phyloP scores from a whole-genome alignment of 2,329 filamentous ascomycete genomes.

The Aspergillus alliaceus region DNA sequence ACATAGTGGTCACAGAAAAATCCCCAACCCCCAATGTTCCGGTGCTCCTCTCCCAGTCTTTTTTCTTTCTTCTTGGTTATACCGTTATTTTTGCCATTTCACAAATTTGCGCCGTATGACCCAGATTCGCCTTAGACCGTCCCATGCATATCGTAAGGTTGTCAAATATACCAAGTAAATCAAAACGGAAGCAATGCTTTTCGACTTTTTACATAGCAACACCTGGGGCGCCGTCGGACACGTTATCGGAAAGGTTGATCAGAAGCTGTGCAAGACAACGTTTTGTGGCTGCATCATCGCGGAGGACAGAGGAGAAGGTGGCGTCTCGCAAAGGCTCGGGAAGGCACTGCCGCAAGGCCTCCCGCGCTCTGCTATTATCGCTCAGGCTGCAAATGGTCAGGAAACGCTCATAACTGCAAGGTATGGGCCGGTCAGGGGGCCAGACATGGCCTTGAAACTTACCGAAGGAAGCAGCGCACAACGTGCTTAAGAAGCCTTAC shows the following conservation, averaged over 20 bases:
- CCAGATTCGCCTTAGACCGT: slow-evolving; percentile 42
- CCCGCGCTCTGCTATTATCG: slow-evolving; percentile 92
- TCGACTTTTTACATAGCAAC: slow-evolving; percentile 39
- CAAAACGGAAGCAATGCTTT: slow-evolving; percentile 32
- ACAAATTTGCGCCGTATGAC: slow-evolving; percentile 40
- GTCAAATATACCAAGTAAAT: slow-evolving; percentile 34
- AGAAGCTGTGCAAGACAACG: slow-evolving; percentile 94
- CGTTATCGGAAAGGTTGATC: slow-evolving; percentile 92
- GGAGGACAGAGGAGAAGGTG: slow-evolving; percentile 92
- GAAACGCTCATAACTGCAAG: neutral
- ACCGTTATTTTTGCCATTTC: slow-evolving; percentile 23
- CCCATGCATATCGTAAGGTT: slow-evolving; percentile 44
- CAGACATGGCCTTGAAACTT: slow-evolving; percentile 34
- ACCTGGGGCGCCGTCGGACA: slow-evolving; percentile 54
- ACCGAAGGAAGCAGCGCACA: slow-evolving; percentile 94
- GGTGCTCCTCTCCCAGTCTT: slow-evolving; percentile 3
- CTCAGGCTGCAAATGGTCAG: slow-evolving; percentile 63
- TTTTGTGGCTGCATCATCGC: slow-evolving; percentile 96
- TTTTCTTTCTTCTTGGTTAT: slow-evolving; percentile 9
- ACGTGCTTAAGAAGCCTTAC: slow-evolving; percentile 95
- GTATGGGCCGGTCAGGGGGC: neutral
- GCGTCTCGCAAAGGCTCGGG: slow-evolving; percentile 98
- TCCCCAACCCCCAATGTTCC: slow-evolving; percentile 5
- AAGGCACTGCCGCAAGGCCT: slow-evolving; percentile 91
- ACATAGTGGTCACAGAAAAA: slow-evolving; percentile 16